phyloP scores from a whole-genome alignment of 208 protist genomes.

The Histomonas meleagridis region DNA sequence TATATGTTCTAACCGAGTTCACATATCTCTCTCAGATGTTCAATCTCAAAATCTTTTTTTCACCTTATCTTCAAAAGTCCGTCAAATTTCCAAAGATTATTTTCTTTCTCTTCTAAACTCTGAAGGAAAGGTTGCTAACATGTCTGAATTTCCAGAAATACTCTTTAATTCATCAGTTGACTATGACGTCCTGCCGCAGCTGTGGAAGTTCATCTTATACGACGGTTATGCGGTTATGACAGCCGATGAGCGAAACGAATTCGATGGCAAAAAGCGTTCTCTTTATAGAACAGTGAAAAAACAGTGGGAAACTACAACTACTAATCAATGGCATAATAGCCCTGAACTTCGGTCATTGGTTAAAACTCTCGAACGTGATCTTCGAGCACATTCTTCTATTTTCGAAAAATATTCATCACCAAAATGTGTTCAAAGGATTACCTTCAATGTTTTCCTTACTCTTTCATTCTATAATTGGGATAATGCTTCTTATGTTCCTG shows the following conservation, averaged over 20 bases:
- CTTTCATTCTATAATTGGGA: neutral
- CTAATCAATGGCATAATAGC: neutral
- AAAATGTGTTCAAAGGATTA: neutral
- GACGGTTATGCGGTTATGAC: neutral
- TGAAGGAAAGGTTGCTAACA: neutral
- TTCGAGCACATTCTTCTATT: neutral
- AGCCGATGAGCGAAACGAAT: neutral
- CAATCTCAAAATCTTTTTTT: neutral
- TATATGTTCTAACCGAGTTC: neutral
- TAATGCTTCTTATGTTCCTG: neutral
- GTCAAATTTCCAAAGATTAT: neutral
- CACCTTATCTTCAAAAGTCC: neutral
- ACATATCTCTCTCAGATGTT: neutral
- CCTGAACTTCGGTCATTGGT: neutral
- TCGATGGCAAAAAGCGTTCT: neutral
- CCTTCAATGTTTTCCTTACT: neutral
- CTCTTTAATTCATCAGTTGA: conserved; percentile 10
- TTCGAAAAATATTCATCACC: neutral
- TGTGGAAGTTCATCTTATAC: neutral
- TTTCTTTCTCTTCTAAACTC: neutral
- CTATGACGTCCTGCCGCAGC: neutral
- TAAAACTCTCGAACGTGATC: neutral
- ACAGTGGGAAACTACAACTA: neutral
- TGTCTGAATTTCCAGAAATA: neutral
- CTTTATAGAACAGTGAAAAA: neutral